phyloP scores from a whole-genome alignment of 106 monocot genomes.

The Ottelia alismoides region DNA sequence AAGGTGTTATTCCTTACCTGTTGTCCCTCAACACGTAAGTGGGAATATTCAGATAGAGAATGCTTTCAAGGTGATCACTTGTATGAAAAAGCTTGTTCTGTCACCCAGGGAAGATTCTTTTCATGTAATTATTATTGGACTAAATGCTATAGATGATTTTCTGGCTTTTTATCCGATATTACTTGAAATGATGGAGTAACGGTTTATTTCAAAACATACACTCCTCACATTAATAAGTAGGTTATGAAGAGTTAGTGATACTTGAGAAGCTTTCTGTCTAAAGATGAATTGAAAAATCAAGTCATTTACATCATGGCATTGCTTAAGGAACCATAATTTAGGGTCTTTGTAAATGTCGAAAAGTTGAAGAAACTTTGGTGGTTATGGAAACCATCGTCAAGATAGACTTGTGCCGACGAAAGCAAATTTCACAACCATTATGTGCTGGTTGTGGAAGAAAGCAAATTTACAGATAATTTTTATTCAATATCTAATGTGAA shows the following conservation, averaged over 20 bases:
- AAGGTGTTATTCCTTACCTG: constrained; percentile 43
- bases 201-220: constrained; percentile 43
- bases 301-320: constrained; percentile 52
- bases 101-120: constrained; percentile 37
- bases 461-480: constrained; percentile 34
- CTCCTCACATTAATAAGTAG: constrained; percentile 76
- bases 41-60: constrained; percentile 21
- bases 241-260: constrained; percentile 60
- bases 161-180: constrained; percentile 34
- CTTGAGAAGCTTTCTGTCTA: constrained; percentile 54
- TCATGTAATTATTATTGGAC: constrained; percentile 50
- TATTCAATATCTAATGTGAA: constrained; percentile 50
- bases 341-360: no score
- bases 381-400: no score
- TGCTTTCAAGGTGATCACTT: constrained; percentile 38
- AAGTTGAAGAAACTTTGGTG: no score
- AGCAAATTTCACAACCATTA: no score
- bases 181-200: constrained; percentile 58
- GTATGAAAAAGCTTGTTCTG: constrained; percentile 49
- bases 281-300: constrained; percentile 60
- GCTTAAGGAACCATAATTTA: no score
- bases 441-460: constrained; percentile 51
- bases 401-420: no score
- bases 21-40: no score
- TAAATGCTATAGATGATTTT: constrained; percentile 58